Evolutionary conservation across 164 flowering plant genomes (phyloP), one percentile per base, ranked within the genome.

Genomic region (Berberis thunbergii): DNA sequence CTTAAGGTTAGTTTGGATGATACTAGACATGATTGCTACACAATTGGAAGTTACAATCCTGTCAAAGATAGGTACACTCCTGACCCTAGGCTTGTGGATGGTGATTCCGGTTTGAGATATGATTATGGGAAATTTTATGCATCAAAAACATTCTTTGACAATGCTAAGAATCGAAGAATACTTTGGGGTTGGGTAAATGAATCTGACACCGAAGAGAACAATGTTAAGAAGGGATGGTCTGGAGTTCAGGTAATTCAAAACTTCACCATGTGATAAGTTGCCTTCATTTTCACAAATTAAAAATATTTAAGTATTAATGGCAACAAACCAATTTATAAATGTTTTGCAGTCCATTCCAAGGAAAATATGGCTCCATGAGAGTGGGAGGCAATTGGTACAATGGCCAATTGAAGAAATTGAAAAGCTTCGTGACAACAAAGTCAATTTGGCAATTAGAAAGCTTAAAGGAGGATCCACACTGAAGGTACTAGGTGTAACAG

Each of bases 361-460:
- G 63, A 72, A 8, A 0, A 12, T 83, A 38, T 73, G 74, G 83
- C 80, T 85, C 1, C 78, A 79, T 61, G 52, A 59, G 54, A 63
- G 64, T 8, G 86, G 84, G 4, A 76, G 66, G 43, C 87, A 76
- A 59, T 55, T 85, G 63, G 54, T 83, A 4, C 85, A 79, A 43
- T 80, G 89, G 89, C 89, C 89, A 11, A 46, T 85, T 1, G 65
- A 6, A 60, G 89, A 85, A 65, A 26, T 83, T 1, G 80, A 80
- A 66, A 59, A 43, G 6, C 70, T 80, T 8, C 69, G 87, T 1
- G 10, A 2, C 1, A 64, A 69, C 7, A 48, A 12, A 42, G 71
- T 75, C 5, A 45, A 59, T 38, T 60, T 46, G 43, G 45, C 5
- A 0, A 57, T 9, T 10, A 42, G 0, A 49, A 42, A 39, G 38